Conservation (phyloP, 129 eudicot species). For the Scalesia atractyloides region DNA sequence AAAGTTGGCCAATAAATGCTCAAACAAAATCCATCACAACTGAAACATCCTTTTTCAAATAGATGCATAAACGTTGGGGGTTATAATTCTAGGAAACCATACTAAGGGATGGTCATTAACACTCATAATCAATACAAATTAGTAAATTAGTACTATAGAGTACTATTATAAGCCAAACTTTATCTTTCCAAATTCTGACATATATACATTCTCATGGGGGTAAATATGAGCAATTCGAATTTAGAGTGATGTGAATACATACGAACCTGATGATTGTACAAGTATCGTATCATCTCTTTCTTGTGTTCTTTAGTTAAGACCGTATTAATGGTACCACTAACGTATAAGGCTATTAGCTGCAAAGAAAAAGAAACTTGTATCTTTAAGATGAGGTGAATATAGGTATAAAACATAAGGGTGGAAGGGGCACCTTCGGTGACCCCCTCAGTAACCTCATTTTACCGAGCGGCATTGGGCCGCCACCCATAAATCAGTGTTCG, state of each 20-base stretch:
- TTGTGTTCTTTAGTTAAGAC: conserved; percentile 21
- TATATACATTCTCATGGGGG: not conserved
- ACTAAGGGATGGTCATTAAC: too few relatives aligned
- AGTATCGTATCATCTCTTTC: conserved; percentile 29
- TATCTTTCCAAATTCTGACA: not conserved
- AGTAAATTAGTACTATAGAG: not conserved
- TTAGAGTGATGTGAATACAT: not conserved
- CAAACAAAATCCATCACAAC: too few relatives aligned
- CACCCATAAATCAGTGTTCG: too few relatives aligned
- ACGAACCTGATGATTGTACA: conserved; percentile 35
- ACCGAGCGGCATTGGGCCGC: too few relatives aligned
- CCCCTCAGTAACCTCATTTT: too few relatives aligned
- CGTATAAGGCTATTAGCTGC: conserved; percentile 35
- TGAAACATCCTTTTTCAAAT: too few relatives aligned
- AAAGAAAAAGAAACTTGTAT: not conserved
- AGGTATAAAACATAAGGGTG: not conserved
- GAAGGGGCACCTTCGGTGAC: too few relatives aligned
- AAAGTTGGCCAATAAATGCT: too few relatives aligned
- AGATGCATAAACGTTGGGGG: too few relatives aligned
- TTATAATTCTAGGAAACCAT: too few relatives aligned
- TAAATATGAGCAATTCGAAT: not conserved
- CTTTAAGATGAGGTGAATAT: not conserved
- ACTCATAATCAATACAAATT: too few relatives aligned
- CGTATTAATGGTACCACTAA: conserved; percentile 21
- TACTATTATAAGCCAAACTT: not conserved